These are phyloP conservation scores for Jatropha curcas DNA, from an alignment of 345 rosid genomes.

Conservation along the genomic window DNA sequence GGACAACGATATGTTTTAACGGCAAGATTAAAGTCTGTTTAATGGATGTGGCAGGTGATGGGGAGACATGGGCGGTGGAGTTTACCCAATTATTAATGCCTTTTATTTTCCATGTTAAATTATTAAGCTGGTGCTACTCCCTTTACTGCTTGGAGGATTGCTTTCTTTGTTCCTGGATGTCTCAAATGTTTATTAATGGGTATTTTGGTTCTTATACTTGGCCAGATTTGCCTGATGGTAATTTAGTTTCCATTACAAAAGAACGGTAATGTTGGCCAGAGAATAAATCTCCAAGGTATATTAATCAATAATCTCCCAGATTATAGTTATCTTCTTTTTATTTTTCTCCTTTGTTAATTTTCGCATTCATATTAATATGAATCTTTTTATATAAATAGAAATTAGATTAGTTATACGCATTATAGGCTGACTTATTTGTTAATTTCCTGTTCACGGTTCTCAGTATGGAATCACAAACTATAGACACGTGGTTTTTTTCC, in stretches of 20 bases:
- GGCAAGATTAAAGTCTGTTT: conserved; percentile 77
- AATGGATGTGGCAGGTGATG: conserved; percentile 94
- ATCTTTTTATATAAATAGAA: too few species aligned
- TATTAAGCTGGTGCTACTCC: conserved; percentile 61
- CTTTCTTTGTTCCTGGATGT: conserved; percentile 82
- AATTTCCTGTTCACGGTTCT: conserved; percentile 51
- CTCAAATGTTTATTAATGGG: conserved; percentile 71
- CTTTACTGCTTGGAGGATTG: conserved; percentile 87
- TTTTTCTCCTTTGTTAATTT: too few species aligned
- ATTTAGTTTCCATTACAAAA: conserved; percentile 65
- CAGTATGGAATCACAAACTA: conserved; percentile 77
- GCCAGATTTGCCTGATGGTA: conserved; percentile 95
- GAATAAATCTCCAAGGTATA: conserved; percentile 77
- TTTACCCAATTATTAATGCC: conserved; percentile 88
- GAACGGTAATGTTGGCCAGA: conserved; percentile 63
- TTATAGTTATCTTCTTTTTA: too few species aligned
- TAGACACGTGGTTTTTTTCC: conserved; percentile 83
- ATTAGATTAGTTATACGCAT: too few species aligned
- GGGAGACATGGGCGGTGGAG: conserved; percentile 96
- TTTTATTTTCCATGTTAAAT: conserved; percentile 63
- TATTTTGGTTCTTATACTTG: conserved; percentile 61
- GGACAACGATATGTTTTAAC: conserved; percentile 96
- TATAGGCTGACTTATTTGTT: too few species aligned
- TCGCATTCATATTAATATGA: too few species aligned
- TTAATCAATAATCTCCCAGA: too few species aligned